Evolutionary conservation across 306 rosid species (phyloP).

Genomic region (Lathyrus oleraceus): DNA sequence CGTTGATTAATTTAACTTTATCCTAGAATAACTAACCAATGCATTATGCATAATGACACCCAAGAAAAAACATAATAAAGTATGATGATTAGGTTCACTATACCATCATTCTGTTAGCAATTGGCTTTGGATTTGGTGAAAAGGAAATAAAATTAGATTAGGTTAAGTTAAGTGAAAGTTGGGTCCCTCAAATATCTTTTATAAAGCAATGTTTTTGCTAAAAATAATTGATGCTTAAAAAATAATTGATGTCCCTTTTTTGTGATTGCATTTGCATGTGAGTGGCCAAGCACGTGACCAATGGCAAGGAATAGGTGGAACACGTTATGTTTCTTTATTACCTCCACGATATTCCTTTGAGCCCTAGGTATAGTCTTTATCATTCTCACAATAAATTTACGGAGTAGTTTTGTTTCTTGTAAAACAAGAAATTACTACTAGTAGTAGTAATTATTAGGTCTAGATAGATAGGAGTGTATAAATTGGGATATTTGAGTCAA

Average conservation of each 20-base stretch:
- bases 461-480: too few relatives aligned
- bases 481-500: too few relatives aligned
- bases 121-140: slow-evolving; percentile 5
- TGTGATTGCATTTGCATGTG: background rate
- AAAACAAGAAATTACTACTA: too few relatives aligned
- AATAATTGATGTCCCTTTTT: slow-evolving; percentile 9
- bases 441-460: too few relatives aligned
- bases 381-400: too few relatives aligned
- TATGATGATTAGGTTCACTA: slow-evolving; percentile 38
- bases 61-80: background rate
- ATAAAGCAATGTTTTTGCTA: background rate
- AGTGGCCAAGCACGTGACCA: slow-evolving; percentile 28
- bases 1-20: background rate
- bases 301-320: slow-evolving; percentile 9
- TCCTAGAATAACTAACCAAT: background rate
- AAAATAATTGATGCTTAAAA: background rate
- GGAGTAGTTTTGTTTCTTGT: too few relatives aligned
- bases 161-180: slow-evolving; percentile 8
- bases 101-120: slow-evolving; percentile 33
- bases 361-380: background rate
- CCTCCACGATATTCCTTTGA: slow-evolving; percentile 4
- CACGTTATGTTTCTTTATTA: background rate
- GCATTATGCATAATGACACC: slow-evolving; percentile 11
- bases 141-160: slow-evolving; percentile 33
- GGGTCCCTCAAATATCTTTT: slow-evolving; percentile 28